phyloP scores from a whole-genome alignment of 169 alveolate species.

The Cryptosporidium ubiquitum region DNA sequence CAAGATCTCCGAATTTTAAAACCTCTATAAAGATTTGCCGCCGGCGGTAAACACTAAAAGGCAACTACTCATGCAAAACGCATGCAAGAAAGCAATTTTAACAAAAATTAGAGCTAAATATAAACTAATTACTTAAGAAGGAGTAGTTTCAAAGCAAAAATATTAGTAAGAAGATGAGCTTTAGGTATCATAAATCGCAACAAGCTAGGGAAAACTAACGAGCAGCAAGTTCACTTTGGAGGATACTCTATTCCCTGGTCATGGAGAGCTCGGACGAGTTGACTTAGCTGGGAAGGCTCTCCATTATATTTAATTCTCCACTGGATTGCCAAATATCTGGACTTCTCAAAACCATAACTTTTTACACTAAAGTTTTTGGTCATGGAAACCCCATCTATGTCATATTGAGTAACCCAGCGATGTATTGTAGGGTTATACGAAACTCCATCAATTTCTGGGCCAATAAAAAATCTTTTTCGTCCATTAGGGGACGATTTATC shows the following conservation, averaged over 20 bases:
- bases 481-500: constrained; percentile 32
- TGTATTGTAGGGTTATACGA: constrained; percentile 42
- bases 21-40: neutral
- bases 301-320: constrained; percentile 65
- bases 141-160: neutral
- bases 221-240: constrained; percentile 30
- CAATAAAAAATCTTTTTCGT: constrained; percentile 64
- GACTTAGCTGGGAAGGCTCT: constrained; percentile 56
- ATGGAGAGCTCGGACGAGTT: constrained; percentile 36
- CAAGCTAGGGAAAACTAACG: neutral
- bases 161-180: constrained; percentile 17
- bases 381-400: constrained; percentile 42
- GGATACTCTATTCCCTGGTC: constrained; percentile 70
- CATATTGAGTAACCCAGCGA: constrained; percentile 74
- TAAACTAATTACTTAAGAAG: neutral
- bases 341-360: constrained; percentile 71
- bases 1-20: constrained; percentile 35
- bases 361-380: constrained; percentile 63
- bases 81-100: neutral
- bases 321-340: constrained; percentile 58
- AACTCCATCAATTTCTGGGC: constrained; percentile 64
- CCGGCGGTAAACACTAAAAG: neutral
- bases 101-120: neutral
- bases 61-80: neutral
- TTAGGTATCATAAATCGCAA: neutral